Evolutionary conservation across 495 filamentous ascomycete species (phyloP), one percentile per base, ranked within the genome.

Genomic region (Amniculicola lignicola): DNA sequence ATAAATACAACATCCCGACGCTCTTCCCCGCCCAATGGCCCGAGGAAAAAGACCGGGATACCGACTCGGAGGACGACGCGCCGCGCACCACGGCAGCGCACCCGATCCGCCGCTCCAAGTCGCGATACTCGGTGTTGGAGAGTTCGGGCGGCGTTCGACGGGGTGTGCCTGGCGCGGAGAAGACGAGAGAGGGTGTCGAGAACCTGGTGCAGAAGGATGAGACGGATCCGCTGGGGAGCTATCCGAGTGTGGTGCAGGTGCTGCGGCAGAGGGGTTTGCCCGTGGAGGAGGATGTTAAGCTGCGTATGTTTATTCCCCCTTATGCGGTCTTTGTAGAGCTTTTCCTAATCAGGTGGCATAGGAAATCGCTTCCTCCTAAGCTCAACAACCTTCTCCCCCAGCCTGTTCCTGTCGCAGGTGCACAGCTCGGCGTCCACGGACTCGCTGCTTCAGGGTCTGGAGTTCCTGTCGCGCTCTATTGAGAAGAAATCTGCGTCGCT

Each of bases 401-500:
- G 88, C 4, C 77, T 95, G 1, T 98, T 94, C 66, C 80, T 98
- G 4, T 89, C 90, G 0, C 89, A 96, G 65, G 88, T 90, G 46
- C 94, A 98, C 69, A 82, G 84, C 35, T 79, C 81, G 24, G 91
- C 84, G 25, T 89, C 89, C 28, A 94, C 90, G 0, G 76, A 91
- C 50, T 78, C 82, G 14, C 76, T 98, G 2, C 76, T 93, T 15
- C 74, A 81, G 21, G 93, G 93, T 2, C 79, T 97, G 9, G 84
- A 93, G 31, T 80, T 85, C 40, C 79, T 98, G 3, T 90, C 89
- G 4, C 78, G 77, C 44, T 96, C 91, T 0, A 98, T 98, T 61
- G 93, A 97, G 62, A 88, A 97, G 67, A 98, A 98, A 66, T 95
- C 90, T 0, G 93, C 90, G 0, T 94, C 90, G 3, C 73, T 98